Evolutionary conservation across 1,284 basidiomycete species (phyloP).

Genomic region (Prillingera fragicola): DNA sequence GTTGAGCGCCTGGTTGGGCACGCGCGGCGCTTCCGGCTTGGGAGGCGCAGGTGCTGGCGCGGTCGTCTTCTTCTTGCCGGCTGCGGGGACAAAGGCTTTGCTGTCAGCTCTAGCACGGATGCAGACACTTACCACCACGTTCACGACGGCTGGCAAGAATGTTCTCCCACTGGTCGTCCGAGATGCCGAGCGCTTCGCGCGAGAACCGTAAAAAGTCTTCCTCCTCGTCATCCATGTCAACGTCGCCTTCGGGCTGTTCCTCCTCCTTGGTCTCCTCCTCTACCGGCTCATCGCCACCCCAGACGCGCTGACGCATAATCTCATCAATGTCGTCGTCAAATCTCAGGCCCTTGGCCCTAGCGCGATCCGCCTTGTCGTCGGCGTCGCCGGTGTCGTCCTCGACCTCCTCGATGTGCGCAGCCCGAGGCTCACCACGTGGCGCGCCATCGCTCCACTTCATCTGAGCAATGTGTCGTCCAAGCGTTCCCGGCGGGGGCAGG

Average conservation of each 20-base stretch:
- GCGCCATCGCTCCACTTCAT: conserved; percentile 33
- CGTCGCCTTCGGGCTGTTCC: conserved; percentile 51
- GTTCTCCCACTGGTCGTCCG: conserved; percentile 71
- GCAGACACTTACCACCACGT: conserved; percentile 50
- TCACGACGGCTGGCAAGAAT: conserved; percentile 74
- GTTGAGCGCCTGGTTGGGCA: conserved; percentile 62
- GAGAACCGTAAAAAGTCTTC: conserved; percentile 91
- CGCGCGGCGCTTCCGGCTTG: neutral
- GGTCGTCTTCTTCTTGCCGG: neutral
- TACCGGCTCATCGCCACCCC: conserved; percentile 54
- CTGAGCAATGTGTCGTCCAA: conserved; percentile 34
- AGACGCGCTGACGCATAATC: conserved; percentile 76
- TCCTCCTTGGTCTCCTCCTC: conserved; percentile 21
- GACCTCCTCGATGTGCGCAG: conserved; percentile 35
- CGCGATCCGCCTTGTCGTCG: conserved; percentile 15
- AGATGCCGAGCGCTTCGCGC: conserved; percentile 77
- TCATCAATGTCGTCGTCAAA: conserved; percentile 72
- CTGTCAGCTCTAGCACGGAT: neutral
- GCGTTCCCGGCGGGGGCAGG: conserved; percentile 31
- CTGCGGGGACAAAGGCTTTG: conserved; percentile 16
- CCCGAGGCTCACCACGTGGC: neutral
- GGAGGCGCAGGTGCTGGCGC: neutral
- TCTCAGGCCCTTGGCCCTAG: conserved; percentile 31
- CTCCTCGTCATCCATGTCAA: conserved; percentile 82
- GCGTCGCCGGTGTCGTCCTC: conserved; percentile 22